These are phyloP conservation scores for Glycine latifolia DNA, from an alignment of 306 rosid species.

Conservation along the genomic window DNA sequence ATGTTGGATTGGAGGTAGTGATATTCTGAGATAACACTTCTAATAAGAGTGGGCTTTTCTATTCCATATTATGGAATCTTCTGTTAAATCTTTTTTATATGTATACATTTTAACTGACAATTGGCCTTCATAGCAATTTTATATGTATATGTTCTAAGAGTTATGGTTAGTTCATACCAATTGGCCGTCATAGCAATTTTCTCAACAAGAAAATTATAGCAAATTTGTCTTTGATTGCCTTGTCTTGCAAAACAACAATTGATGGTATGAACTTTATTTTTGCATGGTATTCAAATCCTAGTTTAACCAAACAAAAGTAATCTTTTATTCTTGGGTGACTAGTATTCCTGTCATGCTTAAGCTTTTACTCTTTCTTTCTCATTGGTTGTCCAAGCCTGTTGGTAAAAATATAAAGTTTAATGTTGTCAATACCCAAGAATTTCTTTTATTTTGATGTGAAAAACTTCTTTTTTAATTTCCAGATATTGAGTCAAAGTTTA, in stretches of 20 bases:
- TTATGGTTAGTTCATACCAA: too few species aligned
- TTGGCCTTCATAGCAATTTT: too few species aligned
- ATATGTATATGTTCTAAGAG: too few species aligned
- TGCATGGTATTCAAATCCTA: constrained; percentile 32
- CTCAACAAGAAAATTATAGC: too few species aligned
- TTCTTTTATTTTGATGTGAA: constrained; percentile 40
- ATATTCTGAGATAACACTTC: background rate
- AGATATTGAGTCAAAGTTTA: constrained; percentile 97
- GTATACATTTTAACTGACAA: constrained; percentile 25
- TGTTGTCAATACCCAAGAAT: background rate
- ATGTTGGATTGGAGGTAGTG: background rate
- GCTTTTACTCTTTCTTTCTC: constrained; percentile 27
- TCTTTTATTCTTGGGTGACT: constrained; percentile 31
- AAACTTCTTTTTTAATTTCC: constrained; percentile 38
- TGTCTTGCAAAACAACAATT: constrained; percentile 98
- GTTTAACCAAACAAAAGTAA: constrained; percentile 35
- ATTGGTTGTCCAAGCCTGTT: constrained; percentile 6
- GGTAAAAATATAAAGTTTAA: constrained; percentile 32
- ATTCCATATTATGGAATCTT: background rate
- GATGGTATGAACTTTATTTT: constrained; percentile 72
- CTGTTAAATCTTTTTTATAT: background rate
- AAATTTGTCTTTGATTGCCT: constrained; percentile 98
- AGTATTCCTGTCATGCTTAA: constrained; percentile 20
- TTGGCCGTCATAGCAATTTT: too few species aligned
- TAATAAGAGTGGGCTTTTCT: background rate